Conservation (phyloP, 1,284 basidiomycete species). For the Sanghuangporus sanghuang region DNA sequence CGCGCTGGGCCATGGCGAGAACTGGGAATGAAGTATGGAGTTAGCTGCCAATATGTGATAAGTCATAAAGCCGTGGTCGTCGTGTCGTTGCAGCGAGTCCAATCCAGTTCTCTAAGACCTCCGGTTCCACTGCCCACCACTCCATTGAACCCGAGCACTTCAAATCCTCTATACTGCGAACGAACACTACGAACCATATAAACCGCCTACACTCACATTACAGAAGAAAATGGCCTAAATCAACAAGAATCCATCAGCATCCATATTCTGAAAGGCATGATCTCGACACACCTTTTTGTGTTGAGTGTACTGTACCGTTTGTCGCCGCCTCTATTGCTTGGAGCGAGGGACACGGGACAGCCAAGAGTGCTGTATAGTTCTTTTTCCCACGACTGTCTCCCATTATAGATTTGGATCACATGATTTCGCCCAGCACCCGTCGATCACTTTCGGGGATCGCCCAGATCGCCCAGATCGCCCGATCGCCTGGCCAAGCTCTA, state of each 20-base stretch:
- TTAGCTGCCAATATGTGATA: not conserved
- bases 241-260: not conserved
- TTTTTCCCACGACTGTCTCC: not conserved
- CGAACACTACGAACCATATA: not conserved
- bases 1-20: slow-evolving; percentile 90
- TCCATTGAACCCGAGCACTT: not conserved
- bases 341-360: not conserved
- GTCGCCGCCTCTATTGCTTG: not conserved
- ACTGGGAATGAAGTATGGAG: slow-evolving; percentile 12
- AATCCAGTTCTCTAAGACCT: no score
- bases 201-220: slow-evolving; percentile 7
- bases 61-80: not conserved
- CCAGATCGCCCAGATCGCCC: not conserved
- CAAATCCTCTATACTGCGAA: not conserved
- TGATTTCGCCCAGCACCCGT: not conserved
- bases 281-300: slow-evolving; percentile 2
- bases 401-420: not conserved
- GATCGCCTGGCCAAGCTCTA: no score
- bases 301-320: slow-evolving; percentile 8
- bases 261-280: not conserved
- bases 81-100: not conserved
- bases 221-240: not conserved
- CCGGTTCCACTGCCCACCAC: not conserved
- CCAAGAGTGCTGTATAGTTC: slow-evolving; percentile 7
- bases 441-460: not conserved